Percentiles rank a stretch among this genome's conserved stretches.
These are phyloP conservation scores for Suhomyces pyralidae DNA, from an alignment of 805 yeast genomes.

Conservation along the genomic window DNA sequence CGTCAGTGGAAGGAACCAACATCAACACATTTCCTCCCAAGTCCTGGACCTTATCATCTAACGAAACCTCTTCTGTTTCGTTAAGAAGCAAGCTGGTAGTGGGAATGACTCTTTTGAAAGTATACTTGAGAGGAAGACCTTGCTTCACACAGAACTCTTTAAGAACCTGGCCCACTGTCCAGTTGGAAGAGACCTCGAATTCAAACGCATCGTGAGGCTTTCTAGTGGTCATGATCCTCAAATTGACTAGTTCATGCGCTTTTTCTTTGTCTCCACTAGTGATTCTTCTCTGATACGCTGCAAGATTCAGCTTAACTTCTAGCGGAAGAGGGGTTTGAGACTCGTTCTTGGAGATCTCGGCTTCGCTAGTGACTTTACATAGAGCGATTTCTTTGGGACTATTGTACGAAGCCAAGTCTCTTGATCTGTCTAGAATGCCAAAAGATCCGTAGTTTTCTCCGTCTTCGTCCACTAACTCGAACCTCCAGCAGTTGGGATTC, in stretches of 20 bases:
- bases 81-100: neutral
- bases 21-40: neutral
- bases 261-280: neutral
- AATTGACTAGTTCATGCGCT: neutral
- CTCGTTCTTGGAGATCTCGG: constrained; percentile 48
- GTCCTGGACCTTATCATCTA: neutral
- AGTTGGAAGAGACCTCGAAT: constrained; percentile 2
- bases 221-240: neutral
- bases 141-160: constrained; percentile 27
- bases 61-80: neutral
- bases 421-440: constrained; percentile 75
- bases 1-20: neutral
- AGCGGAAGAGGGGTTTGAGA: constrained; percentile 52
- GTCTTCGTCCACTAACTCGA: constrained; percentile 87
- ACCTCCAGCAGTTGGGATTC: constrained; percentile 69
- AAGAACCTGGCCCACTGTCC: constrained; percentile 23
- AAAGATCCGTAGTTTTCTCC: constrained; percentile 91
- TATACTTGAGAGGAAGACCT: constrained; percentile 24
- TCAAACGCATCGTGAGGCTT: neutral
- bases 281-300: constrained; percentile 1
- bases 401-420: constrained; percentile 67
- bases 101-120: constrained; percentile 17
- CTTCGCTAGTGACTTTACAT: constrained; percentile 51
- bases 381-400: constrained; percentile 77
- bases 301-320: constrained; percentile 23